These are phyloP conservation scores for Crithidia acanthocephali DNA, from an alignment of 208 protist species.

Conservation along the genomic window DNA sequence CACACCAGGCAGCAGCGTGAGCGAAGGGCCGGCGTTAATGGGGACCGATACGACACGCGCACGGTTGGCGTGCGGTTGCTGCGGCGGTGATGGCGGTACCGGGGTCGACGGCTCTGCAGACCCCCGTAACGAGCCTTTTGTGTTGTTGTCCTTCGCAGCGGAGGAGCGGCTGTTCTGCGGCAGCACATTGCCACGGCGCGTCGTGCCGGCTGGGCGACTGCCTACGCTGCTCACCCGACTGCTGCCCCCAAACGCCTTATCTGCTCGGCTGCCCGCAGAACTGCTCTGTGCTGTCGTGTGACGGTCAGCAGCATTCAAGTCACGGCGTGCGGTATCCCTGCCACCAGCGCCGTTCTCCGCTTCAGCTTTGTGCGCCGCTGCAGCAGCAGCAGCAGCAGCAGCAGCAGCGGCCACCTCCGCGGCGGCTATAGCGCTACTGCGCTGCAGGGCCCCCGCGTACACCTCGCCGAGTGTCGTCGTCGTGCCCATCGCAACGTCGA, in stretches of 20 bases:
- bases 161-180: not conserved
- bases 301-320: too few relatives aligned
- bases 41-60: slow-evolving; percentile 21
- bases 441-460: slow-evolving; percentile 38
- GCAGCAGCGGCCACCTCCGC: not conserved
- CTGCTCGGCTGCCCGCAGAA: not conserved
- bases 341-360: not conserved
- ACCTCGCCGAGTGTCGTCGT: slow-evolving; percentile 52
- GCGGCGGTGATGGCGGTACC: not conserved
- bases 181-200: not conserved
- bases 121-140: not conserved
- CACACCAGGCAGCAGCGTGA: slow-evolving; percentile 28
- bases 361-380: not conserved
- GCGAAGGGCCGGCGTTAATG: slow-evolving; percentile 11
- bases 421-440: slow-evolving; percentile 8
- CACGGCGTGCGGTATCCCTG: too few relatives aligned
- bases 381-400: not conserved
- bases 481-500: slow-evolving; percentile 52
- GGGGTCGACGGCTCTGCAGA: not conserved
- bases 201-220: not conserved
- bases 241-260: not conserved
- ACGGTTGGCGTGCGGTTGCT: not conserved
- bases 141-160: not conserved
- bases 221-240: slow-evolving; percentile 6
- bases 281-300: not conserved